Evolutionary conservation across 1,139 yeast species (phyloP).

Genomic region (Hyphopichia wangnamkhiaoensis): DNA sequence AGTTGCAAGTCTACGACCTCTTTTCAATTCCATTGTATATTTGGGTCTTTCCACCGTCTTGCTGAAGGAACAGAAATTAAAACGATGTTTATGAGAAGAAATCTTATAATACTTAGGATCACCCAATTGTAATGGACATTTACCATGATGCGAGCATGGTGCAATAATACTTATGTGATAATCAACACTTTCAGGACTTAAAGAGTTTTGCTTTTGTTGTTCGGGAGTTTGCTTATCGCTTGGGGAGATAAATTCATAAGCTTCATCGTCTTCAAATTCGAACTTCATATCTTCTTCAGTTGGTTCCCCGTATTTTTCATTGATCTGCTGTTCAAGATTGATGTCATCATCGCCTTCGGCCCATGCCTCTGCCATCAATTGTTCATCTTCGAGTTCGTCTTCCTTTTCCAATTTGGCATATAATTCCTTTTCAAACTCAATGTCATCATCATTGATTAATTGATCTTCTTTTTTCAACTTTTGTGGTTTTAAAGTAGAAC

Average conservation of each 20-base stretch:
- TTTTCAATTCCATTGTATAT: constrained; percentile 76
- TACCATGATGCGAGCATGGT: constrained; percentile 88
- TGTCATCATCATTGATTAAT: constrained; percentile 35
- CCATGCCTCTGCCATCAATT: too few relatives aligned
- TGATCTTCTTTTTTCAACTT: constrained; percentile 37
- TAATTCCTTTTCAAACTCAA: constrained; percentile 33
- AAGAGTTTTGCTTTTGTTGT: constrained; percentile 14
- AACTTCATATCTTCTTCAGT: constrained; percentile 47
- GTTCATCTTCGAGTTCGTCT: constrained; percentile 9
- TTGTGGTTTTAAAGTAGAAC: constrained; percentile 47
- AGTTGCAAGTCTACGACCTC: constrained; percentile 73
- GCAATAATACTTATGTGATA: constrained; percentile 70
- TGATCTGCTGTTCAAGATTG: constrained; percentile 36
- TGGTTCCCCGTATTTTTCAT: constrained; percentile 42
- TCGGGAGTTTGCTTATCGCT: constrained; percentile 16
- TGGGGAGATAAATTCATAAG: constrained; percentile 38
- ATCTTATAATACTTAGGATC: constrained; percentile 67
- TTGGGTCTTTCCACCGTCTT: constrained; percentile 76
- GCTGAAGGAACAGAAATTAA: constrained; percentile 76
- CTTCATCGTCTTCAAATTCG: constrained; percentile 46
- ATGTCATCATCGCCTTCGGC: constrained; percentile 15
- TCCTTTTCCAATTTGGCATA: constrained; percentile 26
- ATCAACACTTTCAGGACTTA: constrained; percentile 38
- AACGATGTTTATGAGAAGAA: constrained; percentile 59
- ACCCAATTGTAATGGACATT: constrained; percentile 82